Conservation (phyloP, 2,329 filamentous ascomycete genomes). For the Rugonectria rugulosa region DNA sequence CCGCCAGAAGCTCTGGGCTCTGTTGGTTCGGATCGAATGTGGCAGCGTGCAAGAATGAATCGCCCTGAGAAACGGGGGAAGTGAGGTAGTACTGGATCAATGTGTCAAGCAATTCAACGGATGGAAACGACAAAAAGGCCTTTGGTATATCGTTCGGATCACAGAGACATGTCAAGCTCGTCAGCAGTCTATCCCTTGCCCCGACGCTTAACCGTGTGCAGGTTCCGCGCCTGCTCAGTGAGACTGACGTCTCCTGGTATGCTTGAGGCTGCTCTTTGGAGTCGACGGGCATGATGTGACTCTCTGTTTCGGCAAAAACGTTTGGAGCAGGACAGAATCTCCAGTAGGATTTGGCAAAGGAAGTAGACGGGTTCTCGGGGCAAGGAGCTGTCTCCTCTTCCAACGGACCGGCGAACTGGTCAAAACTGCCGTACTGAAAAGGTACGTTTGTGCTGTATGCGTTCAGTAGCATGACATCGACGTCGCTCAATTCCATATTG, state of each 20-base stretch:
- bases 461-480: background rate
- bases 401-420: background rate
- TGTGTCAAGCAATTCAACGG: background rate
- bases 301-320: too few species aligned
- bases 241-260: too few species aligned
- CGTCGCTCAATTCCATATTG: background rate
- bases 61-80: background rate
- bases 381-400: too few species aligned
- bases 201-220: background rate
- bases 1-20: conserved; percentile 5
- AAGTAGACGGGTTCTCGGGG: background rate
- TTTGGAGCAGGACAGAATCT: too few species aligned
- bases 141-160: background rate
- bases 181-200: background rate
- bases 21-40: conserved; percentile 2
- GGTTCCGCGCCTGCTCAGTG: too few species aligned
- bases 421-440: background rate
- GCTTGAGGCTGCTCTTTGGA: too few species aligned
- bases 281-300: too few species aligned
- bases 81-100: conserved; percentile 6
- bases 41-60: background rate
- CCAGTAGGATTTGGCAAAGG: background rate
- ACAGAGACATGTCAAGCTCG: background rate
- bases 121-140: conserved; percentile 5
- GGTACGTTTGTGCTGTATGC: conserved; percentile 5